Conservation (phyloP, 495 filamentous ascomycete species). For the Neurospora sp. region DNA sequence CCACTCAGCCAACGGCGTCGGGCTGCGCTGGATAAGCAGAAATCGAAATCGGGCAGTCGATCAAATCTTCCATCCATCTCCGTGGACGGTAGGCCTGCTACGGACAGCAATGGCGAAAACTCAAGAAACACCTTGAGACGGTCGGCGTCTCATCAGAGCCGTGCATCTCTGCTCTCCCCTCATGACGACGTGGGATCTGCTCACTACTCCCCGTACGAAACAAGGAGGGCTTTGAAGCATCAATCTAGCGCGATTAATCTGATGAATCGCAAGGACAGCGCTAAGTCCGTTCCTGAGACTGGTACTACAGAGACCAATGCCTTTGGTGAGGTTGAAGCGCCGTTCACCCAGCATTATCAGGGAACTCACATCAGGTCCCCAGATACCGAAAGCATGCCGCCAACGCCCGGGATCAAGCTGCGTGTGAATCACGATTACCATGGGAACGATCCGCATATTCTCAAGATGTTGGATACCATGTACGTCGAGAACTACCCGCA, state of each 20-base stretch:
- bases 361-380: slow-evolving; percentile 1
- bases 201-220: slow-evolving; percentile 31
- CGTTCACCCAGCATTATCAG: slow-evolving; percentile 36
- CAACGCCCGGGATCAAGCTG: slow-evolving; percentile 20
- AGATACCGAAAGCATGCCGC: slow-evolving; percentile 21
- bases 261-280: slow-evolving; percentile 63
- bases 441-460: slow-evolving; percentile 81
- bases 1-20: slow-evolving; percentile 46
- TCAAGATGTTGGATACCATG: slow-evolving; percentile 78
- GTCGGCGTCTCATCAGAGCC: slow-evolving; percentile 19
- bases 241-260: slow-evolving; percentile 76
- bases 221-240: slow-evolving; percentile 38
- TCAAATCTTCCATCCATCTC: slow-evolving; percentile 17
- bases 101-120: slow-evolving; percentile 11
- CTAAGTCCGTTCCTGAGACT: slow-evolving; percentile 77
- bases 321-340: slow-evolving; percentile 76
- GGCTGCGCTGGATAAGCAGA: slow-evolving; percentile 41
- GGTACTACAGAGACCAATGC: slow-evolving; percentile 68
- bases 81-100: slow-evolving; percentile 19
- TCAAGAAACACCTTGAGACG: slow-evolving; percentile 22
- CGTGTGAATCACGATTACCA: slow-evolving; percentile 58
- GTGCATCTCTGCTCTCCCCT: slow-evolving; percentile 7
- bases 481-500: slow-evolving; percentile 85
- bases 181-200: slow-evolving; percentile 24
- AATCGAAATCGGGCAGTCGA: slow-evolving; percentile 10